Conservation (phyloP, 257 asterid species). For the Buddleja alternifolia region DNA sequence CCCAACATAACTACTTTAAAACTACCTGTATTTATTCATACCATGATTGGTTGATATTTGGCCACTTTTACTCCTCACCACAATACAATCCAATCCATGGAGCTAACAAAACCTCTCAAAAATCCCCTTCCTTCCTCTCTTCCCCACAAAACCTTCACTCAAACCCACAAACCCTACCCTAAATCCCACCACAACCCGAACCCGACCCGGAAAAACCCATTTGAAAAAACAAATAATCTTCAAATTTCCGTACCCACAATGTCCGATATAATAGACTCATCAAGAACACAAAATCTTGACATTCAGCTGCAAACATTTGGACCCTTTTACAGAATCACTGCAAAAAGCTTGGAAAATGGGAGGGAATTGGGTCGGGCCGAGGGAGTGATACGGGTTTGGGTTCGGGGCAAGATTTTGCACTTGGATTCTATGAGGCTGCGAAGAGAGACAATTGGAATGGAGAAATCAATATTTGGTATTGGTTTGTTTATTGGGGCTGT, state of each 20-base stretch:
- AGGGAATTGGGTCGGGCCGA: slow-evolving; percentile 76
- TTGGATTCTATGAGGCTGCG: slow-evolving; percentile 71
- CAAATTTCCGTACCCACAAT: slow-evolving; percentile 57
- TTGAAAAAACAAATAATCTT: background rate
- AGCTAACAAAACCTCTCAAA: slow-evolving; percentile 22
- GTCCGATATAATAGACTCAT: slow-evolving; percentile 72
- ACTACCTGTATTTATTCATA: too few species aligned
- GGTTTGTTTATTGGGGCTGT: slow-evolving; percentile 93
- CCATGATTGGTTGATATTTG: background rate
- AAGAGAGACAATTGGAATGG: slow-evolving; percentile 74
- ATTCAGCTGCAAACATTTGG: slow-evolving; percentile 65
- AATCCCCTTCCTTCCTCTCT: slow-evolving; percentile 26
- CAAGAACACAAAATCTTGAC: slow-evolving; percentile 73
- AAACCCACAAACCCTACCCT: slow-evolving; percentile 12
- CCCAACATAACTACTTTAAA: too few species aligned
- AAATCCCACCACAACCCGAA: slow-evolving; percentile 21
- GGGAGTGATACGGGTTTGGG: slow-evolving; percentile 79
- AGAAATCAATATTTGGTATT: slow-evolving; percentile 86
- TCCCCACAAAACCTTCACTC: slow-evolving; percentile 9
- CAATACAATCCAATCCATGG: slow-evolving; percentile 35
- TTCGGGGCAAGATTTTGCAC: slow-evolving; percentile 77
- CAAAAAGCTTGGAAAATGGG: slow-evolving; percentile 47
- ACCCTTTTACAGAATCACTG: slow-evolving; percentile 84
- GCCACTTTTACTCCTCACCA: slow-evolving; percentile 21
- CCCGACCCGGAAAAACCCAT: background rate